phyloP scores from a whole-genome alignment of 2,329 filamentous ascomycete genomes.

The Blumeriella jaapii region DNA sequence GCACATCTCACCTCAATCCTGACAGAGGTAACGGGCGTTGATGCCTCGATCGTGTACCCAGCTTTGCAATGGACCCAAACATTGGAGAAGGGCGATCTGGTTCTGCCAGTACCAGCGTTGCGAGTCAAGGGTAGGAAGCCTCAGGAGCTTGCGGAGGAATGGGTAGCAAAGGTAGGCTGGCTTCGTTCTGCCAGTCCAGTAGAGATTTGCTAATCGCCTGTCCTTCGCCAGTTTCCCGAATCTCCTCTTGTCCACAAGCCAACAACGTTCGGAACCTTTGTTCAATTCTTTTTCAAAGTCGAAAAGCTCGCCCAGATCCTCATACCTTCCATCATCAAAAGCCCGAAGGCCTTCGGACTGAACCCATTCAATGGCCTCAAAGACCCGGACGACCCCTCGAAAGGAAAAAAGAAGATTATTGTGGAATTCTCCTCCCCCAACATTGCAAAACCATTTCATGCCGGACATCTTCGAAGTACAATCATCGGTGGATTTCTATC shows the following conservation, averaged over 20 bases:
- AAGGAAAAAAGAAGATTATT: slow-evolving; percentile 41
- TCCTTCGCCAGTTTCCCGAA: slow-evolving; percentile 49
- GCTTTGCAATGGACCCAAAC: slow-evolving; percentile 68
- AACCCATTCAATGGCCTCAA: slow-evolving; percentile 48
- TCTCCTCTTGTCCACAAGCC: slow-evolving; percentile 62
- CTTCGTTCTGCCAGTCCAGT: neutral
- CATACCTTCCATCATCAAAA: slow-evolving; percentile 56
- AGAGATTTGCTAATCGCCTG: slow-evolving; percentile 12
- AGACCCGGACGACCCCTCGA: slow-evolving; percentile 46
- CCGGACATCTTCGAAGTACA: slow-evolving; percentile 63
- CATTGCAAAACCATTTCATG: slow-evolving; percentile 74
- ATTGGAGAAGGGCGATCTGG: slow-evolving; percentile 73
- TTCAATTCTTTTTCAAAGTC: slow-evolving; percentile 74
- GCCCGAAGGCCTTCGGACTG: slow-evolving; percentile 50
- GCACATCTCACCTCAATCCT: slow-evolving; percentile 63
- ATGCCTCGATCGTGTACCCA: slow-evolving; percentile 59
- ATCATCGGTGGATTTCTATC: slow-evolving; percentile 65
- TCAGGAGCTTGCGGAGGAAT: slow-evolving; percentile 48
- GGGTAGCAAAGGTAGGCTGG: slow-evolving; percentile 42
- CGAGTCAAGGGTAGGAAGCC: slow-evolving; percentile 63
- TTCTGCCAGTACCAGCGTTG: slow-evolving; percentile 68
- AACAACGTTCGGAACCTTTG: slow-evolving; percentile 51
- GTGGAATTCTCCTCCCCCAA: slow-evolving; percentile 81
- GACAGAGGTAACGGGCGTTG: slow-evolving; percentile 57
- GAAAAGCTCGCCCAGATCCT: slow-evolving; percentile 52